Conservation (phyloP, 805 yeast species). For the Starmera caribaea region DNA sequence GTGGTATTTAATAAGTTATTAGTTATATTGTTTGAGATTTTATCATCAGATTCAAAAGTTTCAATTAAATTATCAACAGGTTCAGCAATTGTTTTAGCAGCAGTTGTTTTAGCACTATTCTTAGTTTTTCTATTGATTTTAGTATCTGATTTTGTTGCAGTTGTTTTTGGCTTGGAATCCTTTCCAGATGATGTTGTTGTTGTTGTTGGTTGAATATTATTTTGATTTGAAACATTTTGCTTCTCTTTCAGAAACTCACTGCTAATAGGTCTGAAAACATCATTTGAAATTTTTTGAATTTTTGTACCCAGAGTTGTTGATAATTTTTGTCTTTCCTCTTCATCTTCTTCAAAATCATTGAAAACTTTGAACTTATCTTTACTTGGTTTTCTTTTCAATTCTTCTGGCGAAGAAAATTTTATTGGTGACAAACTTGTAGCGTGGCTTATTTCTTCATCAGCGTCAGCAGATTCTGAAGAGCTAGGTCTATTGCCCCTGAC, state of each 20-base stretch:
- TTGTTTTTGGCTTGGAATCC: neutral
- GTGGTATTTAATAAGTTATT: conserved; percentile 7
- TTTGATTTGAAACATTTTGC: too few species aligned
- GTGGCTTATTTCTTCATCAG: conserved; percentile 5
- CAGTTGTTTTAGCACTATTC: neutral
- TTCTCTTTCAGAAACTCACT: too few species aligned
- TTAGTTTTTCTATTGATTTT: too few species aligned
- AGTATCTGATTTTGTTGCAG: neutral
- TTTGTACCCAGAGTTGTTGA: conserved; percentile 1
- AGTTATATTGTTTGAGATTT: conserved; percentile 13
- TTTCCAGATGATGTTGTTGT: too few species aligned
- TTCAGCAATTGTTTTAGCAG: neutral
- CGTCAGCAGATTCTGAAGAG: conserved; percentile 1
- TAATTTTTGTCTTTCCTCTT: conserved; percentile 1
- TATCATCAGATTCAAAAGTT: conserved; percentile 3
- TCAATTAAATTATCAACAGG: neutral
- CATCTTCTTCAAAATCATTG: conserved; percentile 12
- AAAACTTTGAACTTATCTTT: conserved; percentile 10
- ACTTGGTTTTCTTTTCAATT: neutral
- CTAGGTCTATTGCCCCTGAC: too few species aligned
- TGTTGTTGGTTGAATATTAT: neutral
- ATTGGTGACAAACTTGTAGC: conserved; percentile 17
- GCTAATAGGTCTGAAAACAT: conserved; percentile 3
- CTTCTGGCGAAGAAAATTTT: conserved; percentile 11
- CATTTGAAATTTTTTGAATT: conserved; percentile 11